A percentile compares a stretch with the other conserved stretches of the same genome.
These are phyloP conservation scores for Ceriops decandra DNA, from an alignment of 345 rosid species.

Conservation along the genomic window DNA sequence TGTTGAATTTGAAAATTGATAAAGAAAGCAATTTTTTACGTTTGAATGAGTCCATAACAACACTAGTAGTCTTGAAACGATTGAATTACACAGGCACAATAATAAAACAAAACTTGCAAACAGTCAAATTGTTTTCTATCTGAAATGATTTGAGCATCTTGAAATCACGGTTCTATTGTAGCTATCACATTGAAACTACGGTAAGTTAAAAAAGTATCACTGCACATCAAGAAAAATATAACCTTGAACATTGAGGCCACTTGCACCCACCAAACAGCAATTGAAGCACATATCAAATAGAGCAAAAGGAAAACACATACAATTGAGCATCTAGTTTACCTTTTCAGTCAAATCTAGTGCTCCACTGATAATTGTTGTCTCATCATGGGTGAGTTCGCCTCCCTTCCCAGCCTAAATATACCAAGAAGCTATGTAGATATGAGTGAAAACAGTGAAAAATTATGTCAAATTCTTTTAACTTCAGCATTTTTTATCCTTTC, in stretches of 20 bases:
- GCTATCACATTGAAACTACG: too few species aligned
- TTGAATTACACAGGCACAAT: neutral
- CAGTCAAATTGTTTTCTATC: too few species aligned
- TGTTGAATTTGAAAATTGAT: conserved; percentile 29
- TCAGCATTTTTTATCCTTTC: neutral
- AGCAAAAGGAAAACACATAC: too few species aligned
- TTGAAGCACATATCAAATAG: too few species aligned
- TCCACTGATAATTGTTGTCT: conserved; percentile 92
- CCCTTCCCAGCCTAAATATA: conserved; percentile 86
- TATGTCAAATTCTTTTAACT: neutral
- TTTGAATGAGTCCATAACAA: neutral
- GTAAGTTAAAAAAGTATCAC: too few species aligned
- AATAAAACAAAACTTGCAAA: neutral
- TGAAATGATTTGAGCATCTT: too few species aligned
- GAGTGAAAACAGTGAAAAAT: conserved; percentile 22
- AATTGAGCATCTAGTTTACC: conserved; percentile 23
- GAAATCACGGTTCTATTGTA: too few species aligned
- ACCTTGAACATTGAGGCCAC: too few species aligned
- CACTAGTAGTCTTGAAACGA: neutral
- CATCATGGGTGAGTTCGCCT: conserved; percentile 96
- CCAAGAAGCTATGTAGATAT: conserved; percentile 22
- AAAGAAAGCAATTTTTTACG: neutral
- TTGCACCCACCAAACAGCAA: too few species aligned
- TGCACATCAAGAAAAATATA: too few species aligned
- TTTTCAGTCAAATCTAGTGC: conserved; percentile 91